phyloP scores from a whole-genome alignment of 352 stramenopile species.

The Pythium aristosporum region DNA sequence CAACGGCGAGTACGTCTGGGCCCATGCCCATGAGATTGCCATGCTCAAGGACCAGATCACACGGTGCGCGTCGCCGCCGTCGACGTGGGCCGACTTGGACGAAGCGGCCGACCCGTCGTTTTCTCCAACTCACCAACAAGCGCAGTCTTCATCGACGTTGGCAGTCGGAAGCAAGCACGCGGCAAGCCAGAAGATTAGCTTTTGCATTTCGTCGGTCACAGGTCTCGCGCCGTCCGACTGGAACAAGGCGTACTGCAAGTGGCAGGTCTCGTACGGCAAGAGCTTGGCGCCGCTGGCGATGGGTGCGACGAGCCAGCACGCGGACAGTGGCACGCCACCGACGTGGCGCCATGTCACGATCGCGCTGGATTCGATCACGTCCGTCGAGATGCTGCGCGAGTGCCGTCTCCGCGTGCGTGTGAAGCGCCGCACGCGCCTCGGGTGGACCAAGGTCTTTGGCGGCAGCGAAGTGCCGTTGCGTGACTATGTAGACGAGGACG shows the following conservation, averaged over 20 bases:
- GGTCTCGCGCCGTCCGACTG: constrained; percentile 15
- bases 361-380: neutral
- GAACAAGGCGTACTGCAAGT: constrained; percentile 22
- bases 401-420: constrained; percentile 11
- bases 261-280: constrained; percentile 11
- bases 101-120: neutral
- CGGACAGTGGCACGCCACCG: neutral
- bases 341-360: constrained; percentile 14
- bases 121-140: neutral
- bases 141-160: neutral
- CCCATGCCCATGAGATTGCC: constrained; percentile 10
- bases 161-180: neutral
- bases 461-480: neutral
- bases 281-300: constrained; percentile 2
- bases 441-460: constrained; percentile 16
- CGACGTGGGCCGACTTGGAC: constrained; percentile 1
- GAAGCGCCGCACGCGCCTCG: constrained; percentile 12
- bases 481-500: constrained; percentile 9
- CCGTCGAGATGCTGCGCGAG: constrained; percentile 19
- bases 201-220: constrained; percentile 6
- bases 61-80: constrained; percentile 5
- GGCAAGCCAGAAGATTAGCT: constrained; percentile 1
- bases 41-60: constrained; percentile 15
- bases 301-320: constrained; percentile 9
- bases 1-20: constrained; percentile 19